Evolutionary conservation across 768 basidiomycete species (phyloP), one percentile per base, ranked within the genome.

Genomic region (Floccularia luteovirens): DNA sequence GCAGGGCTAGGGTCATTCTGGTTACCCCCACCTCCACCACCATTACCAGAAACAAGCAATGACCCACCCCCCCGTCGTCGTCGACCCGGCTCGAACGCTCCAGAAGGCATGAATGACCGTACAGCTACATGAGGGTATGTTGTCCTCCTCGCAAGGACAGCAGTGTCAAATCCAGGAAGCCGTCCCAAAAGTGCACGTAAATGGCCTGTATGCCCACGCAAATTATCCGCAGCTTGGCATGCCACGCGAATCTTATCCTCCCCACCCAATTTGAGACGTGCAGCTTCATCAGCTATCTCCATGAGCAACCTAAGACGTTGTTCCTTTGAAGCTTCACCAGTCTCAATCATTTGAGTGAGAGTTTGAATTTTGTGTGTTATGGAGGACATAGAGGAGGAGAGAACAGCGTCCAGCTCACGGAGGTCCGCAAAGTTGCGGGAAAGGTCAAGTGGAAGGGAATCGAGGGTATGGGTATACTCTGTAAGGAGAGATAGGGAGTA

Each of bases 231-330:
- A 20, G 91, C 91, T 47, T 81, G 82, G 49, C 83, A 90, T 14
- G 90, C 90, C 44, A 94, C 90, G 53, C 90, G 79, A 60, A 97
- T 94, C 71, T 97, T 97, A 77, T 98, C 96, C 60, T 97, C 94
- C 39, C 88, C 89, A 20, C 94, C 93, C 45, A 91, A 76, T 61
- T 92, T 90, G 63, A 96, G 84, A 32, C 88, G 74, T 34, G 74
- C 69, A 0, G 92, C 92, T 61, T 97, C 94, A 41, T 98, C 93
- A 5, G 92, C 90, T 54, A 98, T 91, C 57, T 96, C 90, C 34
- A 80, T 75, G 49, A 99, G 78, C 23, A 93, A 77, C 69, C 79
- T 79, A 40, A 97, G 80, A 31, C 90, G 78, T 49, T 89, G 79
- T 52, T 82, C 78, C 51, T 80, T 81, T 27, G 64, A 58, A 14